Base-by-base conservation (phyloP, 306 rosid species). In the Gastrolobium bilobum region DNA sequence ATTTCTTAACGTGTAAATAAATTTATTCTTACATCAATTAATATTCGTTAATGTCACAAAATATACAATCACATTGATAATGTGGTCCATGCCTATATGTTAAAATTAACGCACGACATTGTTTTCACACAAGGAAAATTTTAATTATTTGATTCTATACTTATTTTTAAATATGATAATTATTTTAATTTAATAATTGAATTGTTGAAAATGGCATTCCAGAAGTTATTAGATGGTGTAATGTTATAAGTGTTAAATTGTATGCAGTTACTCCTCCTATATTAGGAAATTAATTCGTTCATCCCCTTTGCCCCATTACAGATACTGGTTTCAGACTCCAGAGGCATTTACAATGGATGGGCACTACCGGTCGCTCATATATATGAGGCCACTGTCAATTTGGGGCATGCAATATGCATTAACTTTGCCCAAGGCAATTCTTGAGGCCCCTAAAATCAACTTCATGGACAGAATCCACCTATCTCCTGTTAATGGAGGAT, bases 271-370 rank as follows among this genome's bases (percentile, higher is more conserved):
- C 68, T 60, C 42, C 14, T 71, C 65, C 43, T 64, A 4, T 52
- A 30, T 54, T 14, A 38, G 71, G 26, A 76, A 44, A 52, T 15
- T 10, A 58, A 75, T 43, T 75, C 2, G 33, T 71, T 62, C 53
- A 62, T 50, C 26, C 51, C 40, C 30, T 79, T 53, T 75, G 47
- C 53, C 11, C 35, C 48, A 6, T 72, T 1, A 39, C 83, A 95
- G 99, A 70, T 95, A 93, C 84, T 90, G 93, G 90, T 95, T 95
- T 85, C 99, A 95, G 85, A 93, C 97, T 34, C 99, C 99, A 2
- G 99, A 93, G 87, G 99, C 84, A 56, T 95, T 97, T 91, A 85
- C 99, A n/a, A 83, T 82, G 14, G 97, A 91, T 10, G 99, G 98
- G 63, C 93, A 91, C 87, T 95, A 87, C 82, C 81, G 99, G 57